Percentiles rank a stretch among this genome's conserved stretches.
These are phyloP conservation scores for Ampelomyces quisqualis DNA, from an alignment of 2,329 filamentous ascomycete species.

Conservation along the genomic window DNA sequence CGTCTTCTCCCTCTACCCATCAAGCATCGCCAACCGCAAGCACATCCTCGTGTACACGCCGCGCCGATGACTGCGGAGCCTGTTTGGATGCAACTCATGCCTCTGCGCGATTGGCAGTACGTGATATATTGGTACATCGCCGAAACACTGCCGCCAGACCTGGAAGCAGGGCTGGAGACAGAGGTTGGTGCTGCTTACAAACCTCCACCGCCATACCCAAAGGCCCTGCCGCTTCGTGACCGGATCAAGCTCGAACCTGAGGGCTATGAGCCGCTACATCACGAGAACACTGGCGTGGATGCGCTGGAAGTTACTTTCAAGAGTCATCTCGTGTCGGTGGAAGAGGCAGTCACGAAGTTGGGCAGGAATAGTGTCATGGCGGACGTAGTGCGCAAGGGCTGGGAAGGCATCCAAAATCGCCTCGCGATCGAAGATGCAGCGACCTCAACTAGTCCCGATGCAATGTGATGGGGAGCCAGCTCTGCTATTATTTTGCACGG, in stretches of 20 bases:
- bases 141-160: constrained; percentile 48
- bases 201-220: constrained; percentile 43
- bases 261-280: constrained; percentile 49
- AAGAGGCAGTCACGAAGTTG: constrained; percentile 47
- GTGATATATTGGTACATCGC: constrained; percentile 52
- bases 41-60: constrained; percentile 30
- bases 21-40: constrained; percentile 47
- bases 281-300: constrained; percentile 53
- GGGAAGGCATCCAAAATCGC: constrained; percentile 47
- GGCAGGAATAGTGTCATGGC: constrained; percentile 44
- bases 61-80: constrained; percentile 45
- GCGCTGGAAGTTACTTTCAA: constrained; percentile 50
- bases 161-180: constrained; percentile 31
- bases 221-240: constrained; percentile 39
- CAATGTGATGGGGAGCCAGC: constrained; percentile 4
- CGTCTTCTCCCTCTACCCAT: constrained; percentile 51
- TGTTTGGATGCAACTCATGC: constrained; percentile 50
- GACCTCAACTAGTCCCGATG: constrained; percentile 24
- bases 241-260: constrained; percentile 44
- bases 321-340: constrained; percentile 46
- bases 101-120: constrained; percentile 45
- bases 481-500: neutral
- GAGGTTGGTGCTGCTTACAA: constrained; percentile 36
- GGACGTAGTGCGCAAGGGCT: constrained; percentile 50
- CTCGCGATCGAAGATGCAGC: constrained; percentile 28